phyloP scores from a whole-genome alignment of 108 stramenopile species.

The Mediolabrus comicus region DNA sequence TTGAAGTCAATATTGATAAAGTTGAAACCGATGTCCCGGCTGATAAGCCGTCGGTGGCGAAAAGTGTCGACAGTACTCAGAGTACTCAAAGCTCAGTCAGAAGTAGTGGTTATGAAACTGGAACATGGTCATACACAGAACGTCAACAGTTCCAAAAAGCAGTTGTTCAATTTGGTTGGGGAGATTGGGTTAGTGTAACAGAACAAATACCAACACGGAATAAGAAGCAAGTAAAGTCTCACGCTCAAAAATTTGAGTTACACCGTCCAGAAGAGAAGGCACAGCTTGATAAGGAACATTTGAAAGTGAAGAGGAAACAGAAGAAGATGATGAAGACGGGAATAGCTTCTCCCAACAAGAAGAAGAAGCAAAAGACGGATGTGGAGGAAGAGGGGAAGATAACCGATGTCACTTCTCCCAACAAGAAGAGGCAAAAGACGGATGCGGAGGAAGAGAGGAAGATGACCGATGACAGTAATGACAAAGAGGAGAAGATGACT shows the following conservation, averaged over 20 bases:
- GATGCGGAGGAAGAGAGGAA: not conserved
- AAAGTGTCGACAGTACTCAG: not conserved
- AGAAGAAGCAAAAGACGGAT: not conserved
- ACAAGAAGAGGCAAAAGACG: not conserved
- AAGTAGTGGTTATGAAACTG: not conserved
- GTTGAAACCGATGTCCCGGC: too few relatives aligned
- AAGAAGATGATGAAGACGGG: too few relatives aligned
- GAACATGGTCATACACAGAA: not conserved
- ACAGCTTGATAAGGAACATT: not conserved
- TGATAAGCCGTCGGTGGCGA: too few relatives aligned
- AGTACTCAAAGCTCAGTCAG: not conserved
- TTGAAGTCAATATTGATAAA: too few relatives aligned
- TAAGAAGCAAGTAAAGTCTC: constrained; percentile 15
- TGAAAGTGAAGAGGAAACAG: not conserved
- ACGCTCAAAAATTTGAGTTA: constrained; percentile 20
- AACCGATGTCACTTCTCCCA: not conserved
- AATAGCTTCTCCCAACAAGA: too few relatives aligned
- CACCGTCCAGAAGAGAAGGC: constrained; percentile 4
- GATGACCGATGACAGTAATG: not conserved
- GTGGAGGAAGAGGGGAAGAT: not conserved
- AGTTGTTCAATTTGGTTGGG: not conserved
- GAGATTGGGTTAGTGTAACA: not conserved
- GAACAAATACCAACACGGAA: constrained; percentile 4
- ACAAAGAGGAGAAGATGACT: constrained; percentile 1
- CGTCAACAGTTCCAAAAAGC: not conserved